Base-by-base conservation (phyloP, 768 basidiomycete genomes). In the Agrocybe praecox region DNA sequence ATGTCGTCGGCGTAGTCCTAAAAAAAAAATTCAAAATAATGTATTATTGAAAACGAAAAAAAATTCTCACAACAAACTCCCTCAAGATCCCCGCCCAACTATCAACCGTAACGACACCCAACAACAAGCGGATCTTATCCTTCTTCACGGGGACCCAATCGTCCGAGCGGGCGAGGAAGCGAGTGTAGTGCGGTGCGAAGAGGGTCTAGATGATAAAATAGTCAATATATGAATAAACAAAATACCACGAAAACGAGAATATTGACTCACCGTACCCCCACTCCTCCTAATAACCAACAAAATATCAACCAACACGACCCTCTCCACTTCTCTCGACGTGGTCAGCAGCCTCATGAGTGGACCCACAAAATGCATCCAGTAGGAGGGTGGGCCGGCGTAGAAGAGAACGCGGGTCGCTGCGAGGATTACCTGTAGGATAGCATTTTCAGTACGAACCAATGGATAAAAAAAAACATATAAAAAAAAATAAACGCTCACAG, bases 1-100 rank as follows among this genome's bases (percentile, higher is more conserved):
- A 81, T 73, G 65, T 92, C 91, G n/a, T 91, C 87, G 1, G 88
- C 81, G 64, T 89, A 96, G 58, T 91, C 87, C 94, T 97, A 59
- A 52, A 50, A 47, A 24, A 42, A 34, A 34, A 51, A 49, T 6
- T 1, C 15, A 26, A 10, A 21, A 12, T 40, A 36, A 47, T 29
- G n/a, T n/a, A n/a, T n/a, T n/a, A 34, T 34, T 34, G 18, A 1
- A 7, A 0, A 53, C 3, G 15, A 45, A 18, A 29, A n/a, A 17
- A 19, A 32, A 9, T 14, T 76, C 89, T 55, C 55, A 96, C 96
- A 59, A 90, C 85, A 61, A 97, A 87, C 67, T 99, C 97, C 21
- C 87, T 79, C 60, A 98, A 73, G 10, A 96, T 80, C 0, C 80
- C 75, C 42, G 85, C 79, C 53, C 88, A 85, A 62, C 88, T 96